A percentile compares a stretch with the other conserved stretches of the same genome.
Evolutionary conservation across 495 filamentous ascomycete species (phyloP).

Genomic region (Tuber borchii): DNA sequence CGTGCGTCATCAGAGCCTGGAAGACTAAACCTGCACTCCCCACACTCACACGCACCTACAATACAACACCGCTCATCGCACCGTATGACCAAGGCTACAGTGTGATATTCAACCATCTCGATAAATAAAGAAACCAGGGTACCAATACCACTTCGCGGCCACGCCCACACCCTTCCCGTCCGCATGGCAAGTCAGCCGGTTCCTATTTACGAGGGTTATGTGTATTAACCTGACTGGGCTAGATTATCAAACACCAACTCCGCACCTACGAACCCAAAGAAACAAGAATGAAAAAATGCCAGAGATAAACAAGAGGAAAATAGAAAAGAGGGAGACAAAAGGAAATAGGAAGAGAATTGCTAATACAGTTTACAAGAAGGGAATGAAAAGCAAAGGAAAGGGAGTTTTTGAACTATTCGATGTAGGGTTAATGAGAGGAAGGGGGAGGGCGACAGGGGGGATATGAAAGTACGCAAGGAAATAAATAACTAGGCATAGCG

Average conservation of each 20-base stretch:
- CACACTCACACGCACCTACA: not conserved
- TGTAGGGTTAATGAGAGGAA: not conserved
- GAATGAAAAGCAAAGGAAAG: not conserved
- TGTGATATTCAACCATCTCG: not conserved
- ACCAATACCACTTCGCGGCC: not conserved
- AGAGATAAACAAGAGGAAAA: not conserved
- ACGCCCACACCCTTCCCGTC: not conserved
- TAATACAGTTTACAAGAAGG: conserved; percentile 4
- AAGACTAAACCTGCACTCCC: not conserved
- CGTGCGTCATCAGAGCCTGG: not conserved
- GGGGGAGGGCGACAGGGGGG: not conserved
- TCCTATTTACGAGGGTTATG: not conserved
- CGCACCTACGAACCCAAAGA: not conserved
- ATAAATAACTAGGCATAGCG: not conserved
- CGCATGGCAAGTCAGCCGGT: not conserved
- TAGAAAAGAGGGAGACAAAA: not conserved
- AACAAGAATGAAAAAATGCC: not conserved
- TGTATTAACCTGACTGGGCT: not conserved
- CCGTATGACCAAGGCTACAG: not conserved
- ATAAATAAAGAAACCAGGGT: not conserved
- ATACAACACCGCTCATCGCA: not conserved
- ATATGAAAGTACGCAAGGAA: not conserved
- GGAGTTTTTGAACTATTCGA: not conserved
- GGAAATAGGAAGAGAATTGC: not conserved
- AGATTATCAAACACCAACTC: not conserved